These are phyloP conservation scores for Starmerella stellata DNA, from an alignment of 805 yeast species.

Conservation along the genomic window DNA sequence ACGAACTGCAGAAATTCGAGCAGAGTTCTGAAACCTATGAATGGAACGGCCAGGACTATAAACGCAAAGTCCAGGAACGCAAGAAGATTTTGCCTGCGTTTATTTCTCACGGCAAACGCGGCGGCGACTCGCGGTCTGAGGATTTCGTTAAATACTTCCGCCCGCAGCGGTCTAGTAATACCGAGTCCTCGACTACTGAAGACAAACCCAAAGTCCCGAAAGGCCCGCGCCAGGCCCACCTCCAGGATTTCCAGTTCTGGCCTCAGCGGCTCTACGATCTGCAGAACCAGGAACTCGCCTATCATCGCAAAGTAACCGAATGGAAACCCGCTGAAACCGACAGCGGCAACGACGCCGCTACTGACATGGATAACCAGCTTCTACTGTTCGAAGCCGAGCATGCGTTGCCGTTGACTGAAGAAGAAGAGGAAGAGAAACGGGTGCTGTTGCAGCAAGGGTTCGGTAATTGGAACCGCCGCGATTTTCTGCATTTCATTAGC, in stretches of 20 bases:
- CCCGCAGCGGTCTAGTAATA: slow-evolving; percentile 5
- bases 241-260: slow-evolving; percentile 82
- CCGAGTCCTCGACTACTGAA: not conserved
- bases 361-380: slow-evolving; percentile 29
- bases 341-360: slow-evolving; percentile 27
- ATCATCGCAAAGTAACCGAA: slow-evolving; percentile 48
- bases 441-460: slow-evolving; percentile 50
- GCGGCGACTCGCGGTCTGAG: slow-evolving; percentile 13
- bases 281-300: slow-evolving; percentile 64
- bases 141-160: slow-evolving; percentile 13
- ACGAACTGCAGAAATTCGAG: slow-evolving; percentile 81
- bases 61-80: slow-evolving; percentile 27
- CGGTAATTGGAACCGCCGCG: slow-evolving; percentile 70
- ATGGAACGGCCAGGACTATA: slow-evolving; percentile 86
- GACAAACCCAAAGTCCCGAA: slow-evolving; percentile 37
- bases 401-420: slow-evolving; percentile 61
- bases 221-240: slow-evolving; percentile 66
- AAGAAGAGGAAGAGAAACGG: slow-evolving; percentile 52
- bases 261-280: slow-evolving; percentile 59
- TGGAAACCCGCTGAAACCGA: slow-evolving; percentile 47
- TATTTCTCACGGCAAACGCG: slow-evolving; percentile 14
- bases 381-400: slow-evolving; percentile 58
- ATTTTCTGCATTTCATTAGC: slow-evolving; percentile 64
- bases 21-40: slow-evolving; percentile 73
- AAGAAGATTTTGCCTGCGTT: slow-evolving; percentile 21